These are phyloP conservation scores for Candida jianshihensis DNA, from an alignment of 805 yeast genomes.

Conservation along the genomic window DNA sequence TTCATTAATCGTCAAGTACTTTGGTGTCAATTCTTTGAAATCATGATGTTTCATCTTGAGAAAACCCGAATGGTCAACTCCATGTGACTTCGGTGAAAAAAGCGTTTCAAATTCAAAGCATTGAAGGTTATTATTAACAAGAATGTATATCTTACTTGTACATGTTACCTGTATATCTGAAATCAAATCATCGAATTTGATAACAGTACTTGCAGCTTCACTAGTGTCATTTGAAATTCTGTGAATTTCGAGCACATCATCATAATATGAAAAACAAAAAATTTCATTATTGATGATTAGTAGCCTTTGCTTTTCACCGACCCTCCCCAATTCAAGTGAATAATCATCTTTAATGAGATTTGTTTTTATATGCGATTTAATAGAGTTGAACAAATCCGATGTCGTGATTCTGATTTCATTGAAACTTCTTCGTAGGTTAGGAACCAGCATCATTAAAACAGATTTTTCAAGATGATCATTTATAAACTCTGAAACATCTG, in stretches of 20 bases:
- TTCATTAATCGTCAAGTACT: slow-evolving; percentile 24
- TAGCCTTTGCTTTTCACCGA: slow-evolving; percentile 13
- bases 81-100: slow-evolving; percentile 1
- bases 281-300: slow-evolving; percentile 5
- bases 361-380: slow-evolving; percentile 8
- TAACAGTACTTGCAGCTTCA: neutral
- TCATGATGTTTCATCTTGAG: neutral
- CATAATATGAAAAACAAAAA: slow-evolving; percentile 7
- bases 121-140: neutral
- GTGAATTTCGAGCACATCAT: slow-evolving; percentile 9
- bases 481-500: slow-evolving; percentile 22
- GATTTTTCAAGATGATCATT: slow-evolving; percentile 20
- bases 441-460: slow-evolving; percentile 13
- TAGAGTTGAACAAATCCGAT: slow-evolving; percentile 14
- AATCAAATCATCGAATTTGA: slow-evolving; percentile 5
- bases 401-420: slow-evolving; percentile 18
- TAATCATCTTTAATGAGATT: slow-evolving; percentile 1
- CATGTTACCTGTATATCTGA: slow-evolving; percentile 9
- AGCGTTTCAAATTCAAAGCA: neutral
- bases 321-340: slow-evolving; percentile 10
- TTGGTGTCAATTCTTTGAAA: slow-evolving; percentile 6
- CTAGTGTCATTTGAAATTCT: slow-evolving; percentile 5
- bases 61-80: too few relatives aligned
- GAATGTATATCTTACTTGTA: slow-evolving; percentile 8
- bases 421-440: slow-evolving; percentile 16